phyloP scores from a whole-genome alignment of 169 alveolate species.

The Eimeria tenella region DNA sequence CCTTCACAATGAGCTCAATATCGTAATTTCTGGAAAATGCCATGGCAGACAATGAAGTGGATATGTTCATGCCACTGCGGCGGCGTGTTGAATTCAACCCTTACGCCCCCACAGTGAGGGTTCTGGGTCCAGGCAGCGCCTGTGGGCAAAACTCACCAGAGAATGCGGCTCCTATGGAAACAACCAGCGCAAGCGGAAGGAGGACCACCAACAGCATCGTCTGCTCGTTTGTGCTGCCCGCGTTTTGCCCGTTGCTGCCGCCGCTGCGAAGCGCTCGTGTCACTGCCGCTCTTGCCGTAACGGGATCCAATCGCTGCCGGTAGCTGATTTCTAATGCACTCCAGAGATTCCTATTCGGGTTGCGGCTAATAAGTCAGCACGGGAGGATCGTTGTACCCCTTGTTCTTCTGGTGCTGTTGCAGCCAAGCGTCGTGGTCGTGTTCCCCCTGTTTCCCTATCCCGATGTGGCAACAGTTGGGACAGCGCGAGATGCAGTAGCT shows the following conservation, averaged over 20 bases:
- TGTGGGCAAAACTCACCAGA: not conserved
- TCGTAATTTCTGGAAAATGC: not conserved
- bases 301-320: not conserved
- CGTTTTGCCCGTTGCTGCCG: not conserved
- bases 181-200: slow-evolving; percentile 30
- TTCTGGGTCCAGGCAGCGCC: not conserved
- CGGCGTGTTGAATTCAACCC: not conserved
- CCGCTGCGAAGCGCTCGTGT: not conserved
- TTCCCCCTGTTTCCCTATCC: too few relatives aligned
- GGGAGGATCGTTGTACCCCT: not conserved
- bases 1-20: not conserved
- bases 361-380: not conserved
- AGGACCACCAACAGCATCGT: slow-evolving; percentile 49
- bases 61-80: not conserved
- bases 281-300: not conserved
- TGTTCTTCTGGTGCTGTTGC: slow-evolving; percentile 1
- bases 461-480: too few relatives aligned
- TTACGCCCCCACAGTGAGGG: not conserved
- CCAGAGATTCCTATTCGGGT: not conserved
- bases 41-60: not conserved
- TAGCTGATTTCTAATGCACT: not conserved
- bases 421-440: too few relatives aligned
- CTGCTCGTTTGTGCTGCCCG: slow-evolving; percentile 6
- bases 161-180: not conserved
- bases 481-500: too few relatives aligned